Conservation (phyloP, 805 yeast genomes). For the Pichia nanzhaoensis region DNA sequence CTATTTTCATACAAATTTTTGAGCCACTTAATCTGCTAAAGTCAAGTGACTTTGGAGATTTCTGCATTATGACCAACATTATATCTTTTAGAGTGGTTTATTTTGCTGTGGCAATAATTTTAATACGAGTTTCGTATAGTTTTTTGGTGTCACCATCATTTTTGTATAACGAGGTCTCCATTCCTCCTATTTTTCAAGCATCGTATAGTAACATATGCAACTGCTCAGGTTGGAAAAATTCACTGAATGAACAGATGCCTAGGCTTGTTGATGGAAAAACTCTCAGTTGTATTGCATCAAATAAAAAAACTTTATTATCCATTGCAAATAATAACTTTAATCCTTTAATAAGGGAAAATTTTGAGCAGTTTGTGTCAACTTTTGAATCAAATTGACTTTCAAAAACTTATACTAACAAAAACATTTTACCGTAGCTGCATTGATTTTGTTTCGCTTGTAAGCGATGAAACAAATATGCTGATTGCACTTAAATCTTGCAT, state of each 20-base stretch:
- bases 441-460: constrained; percentile 4
- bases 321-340: constrained; percentile 1
- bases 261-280: not conserved
- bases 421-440: constrained; percentile 5
- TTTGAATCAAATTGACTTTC: too few species aligned
- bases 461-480: not conserved
- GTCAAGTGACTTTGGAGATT: too few species aligned
- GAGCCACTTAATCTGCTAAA: too few species aligned
- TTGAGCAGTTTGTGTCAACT: constrained; percentile 3
- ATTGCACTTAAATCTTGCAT: constrained; percentile 5
- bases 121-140: not conserved
- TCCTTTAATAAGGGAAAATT: not conserved
- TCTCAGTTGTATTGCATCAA: not conserved
- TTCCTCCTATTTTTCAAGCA: constrained; percentile 4
- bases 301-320: not conserved
- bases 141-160: not conserved
- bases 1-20: too few species aligned
- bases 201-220: constrained; percentile 4
- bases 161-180: not conserved
- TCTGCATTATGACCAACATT: too few species aligned
- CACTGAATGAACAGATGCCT: not conserved
- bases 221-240: not conserved
- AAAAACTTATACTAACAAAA: constrained; percentile 3
- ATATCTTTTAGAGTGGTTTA: not conserved
- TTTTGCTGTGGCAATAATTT: not conserved